Percentiles rank a stretch among this genome's conserved stretches.
Evolutionary conservation across 495 filamentous ascomycete species (phyloP).

Genomic region (Penicillium bialowiezense): DNA sequence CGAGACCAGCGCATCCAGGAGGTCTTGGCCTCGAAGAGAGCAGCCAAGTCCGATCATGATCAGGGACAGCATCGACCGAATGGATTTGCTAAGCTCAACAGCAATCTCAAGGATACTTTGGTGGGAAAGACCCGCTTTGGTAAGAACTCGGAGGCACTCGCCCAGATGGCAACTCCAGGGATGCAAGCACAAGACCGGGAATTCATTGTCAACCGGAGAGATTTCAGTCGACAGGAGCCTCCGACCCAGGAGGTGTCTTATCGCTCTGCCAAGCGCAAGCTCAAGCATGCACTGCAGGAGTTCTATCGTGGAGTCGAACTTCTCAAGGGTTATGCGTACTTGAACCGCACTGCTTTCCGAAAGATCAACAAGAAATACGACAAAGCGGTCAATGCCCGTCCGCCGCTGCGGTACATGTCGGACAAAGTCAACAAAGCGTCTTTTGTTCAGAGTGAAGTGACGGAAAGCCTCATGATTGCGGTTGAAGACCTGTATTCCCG

Average conservation of each 20-base stretch:
- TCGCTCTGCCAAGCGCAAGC: slow-evolving; percentile 79
- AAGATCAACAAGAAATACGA: slow-evolving; percentile 99
- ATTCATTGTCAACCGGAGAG: slow-evolving; percentile 43
- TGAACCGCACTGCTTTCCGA: slow-evolving; percentile 89
- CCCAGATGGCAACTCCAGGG: slow-evolving; percentile 47
- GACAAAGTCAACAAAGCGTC: slow-evolving; percentile 88
- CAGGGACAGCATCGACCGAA: slow-evolving; percentile 16
- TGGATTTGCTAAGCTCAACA: slow-evolving; percentile 24
- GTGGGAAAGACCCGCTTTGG: slow-evolving; percentile 44
- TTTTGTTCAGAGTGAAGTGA: slow-evolving; percentile 81
- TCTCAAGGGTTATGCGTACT: slow-evolving; percentile 80
- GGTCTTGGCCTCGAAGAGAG: slow-evolving; percentile 38
- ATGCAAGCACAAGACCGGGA: slow-evolving; percentile 29
- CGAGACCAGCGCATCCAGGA: slow-evolving; percentile 73
- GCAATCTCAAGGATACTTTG: slow-evolving; percentile 26
- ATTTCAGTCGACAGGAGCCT: slow-evolving; percentile 58
- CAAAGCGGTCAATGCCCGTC: slow-evolving; percentile 76
- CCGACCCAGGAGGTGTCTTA: slow-evolving; percentile 65
- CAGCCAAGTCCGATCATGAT: neutral
- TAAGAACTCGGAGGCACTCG: slow-evolving; percentile 56
- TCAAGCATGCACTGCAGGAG: slow-evolving; percentile 87
- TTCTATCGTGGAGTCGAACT: slow-evolving; percentile 90
- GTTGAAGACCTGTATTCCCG: slow-evolving; percentile 90
- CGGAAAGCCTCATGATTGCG: slow-evolving; percentile 71
- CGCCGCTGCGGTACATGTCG: slow-evolving; percentile 78